phyloP scores from a whole-genome alignment of 2,329 filamentous ascomycete genomes.

The Xylariaceae sp. region DNA sequence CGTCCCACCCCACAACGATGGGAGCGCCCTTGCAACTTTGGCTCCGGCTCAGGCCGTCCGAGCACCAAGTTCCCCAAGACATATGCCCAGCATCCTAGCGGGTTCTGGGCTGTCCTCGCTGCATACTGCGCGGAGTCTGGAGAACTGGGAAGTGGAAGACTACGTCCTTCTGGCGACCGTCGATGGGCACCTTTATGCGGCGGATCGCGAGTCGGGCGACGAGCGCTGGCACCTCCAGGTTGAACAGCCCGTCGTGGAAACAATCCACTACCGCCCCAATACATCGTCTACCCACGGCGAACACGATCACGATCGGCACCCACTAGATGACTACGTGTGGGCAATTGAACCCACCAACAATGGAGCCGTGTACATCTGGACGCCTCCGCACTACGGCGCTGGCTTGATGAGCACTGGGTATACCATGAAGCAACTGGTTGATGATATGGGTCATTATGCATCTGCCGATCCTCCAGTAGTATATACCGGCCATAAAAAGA shows the following conservation, averaged over 20 bases:
- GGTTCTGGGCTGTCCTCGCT: constrained; percentile 70
- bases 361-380: constrained; percentile 82
- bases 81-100: constrained; percentile 51
- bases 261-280: constrained; percentile 72
- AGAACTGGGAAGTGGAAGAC: constrained; percentile 99
- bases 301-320: constrained; percentile 52
- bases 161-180: constrained; percentile 99
- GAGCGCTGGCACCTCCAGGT: constrained; percentile 82
- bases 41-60: constrained; percentile 94
- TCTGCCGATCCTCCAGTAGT: constrained; percentile 72
- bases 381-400: constrained; percentile 56
- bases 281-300: constrained; percentile 39
- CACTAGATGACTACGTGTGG: constrained; percentile 86
- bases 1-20: constrained; percentile 53
- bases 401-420: constrained; percentile 63
- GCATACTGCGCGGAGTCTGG: constrained; percentile 92
- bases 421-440: constrained; percentile 84
- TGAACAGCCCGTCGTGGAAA: constrained; percentile 86
- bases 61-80: constrained; percentile 77
- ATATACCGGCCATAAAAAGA: constrained; percentile 89
- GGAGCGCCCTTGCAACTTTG: constrained; percentile 95
- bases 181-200: constrained; percentile 92
- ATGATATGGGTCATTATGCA: constrained; percentile 72
- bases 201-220: constrained; percentile 79
- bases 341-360: constrained; percentile 89